These are phyloP conservation scores for Salpingoeca rosetta DNA, from an alignment of 78 protist genomes.

Conservation along the genomic window DNA sequence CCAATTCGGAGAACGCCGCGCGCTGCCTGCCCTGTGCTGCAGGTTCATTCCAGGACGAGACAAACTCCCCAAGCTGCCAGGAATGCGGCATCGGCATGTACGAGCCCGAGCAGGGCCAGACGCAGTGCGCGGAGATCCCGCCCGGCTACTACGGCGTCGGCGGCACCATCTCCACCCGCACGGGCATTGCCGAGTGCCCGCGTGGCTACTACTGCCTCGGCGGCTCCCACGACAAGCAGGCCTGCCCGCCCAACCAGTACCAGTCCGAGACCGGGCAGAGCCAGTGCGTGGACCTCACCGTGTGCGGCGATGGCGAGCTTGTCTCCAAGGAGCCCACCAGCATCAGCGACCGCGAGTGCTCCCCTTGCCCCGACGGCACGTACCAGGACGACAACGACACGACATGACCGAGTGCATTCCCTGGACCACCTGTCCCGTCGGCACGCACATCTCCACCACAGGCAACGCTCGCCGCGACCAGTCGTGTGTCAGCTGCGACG, in stretches of 20 bases:
- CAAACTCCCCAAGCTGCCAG: not conserved
- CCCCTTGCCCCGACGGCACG: not conserved
- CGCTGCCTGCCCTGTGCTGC: not conserved
- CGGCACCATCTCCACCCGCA: not conserved
- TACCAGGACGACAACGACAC: not conserved
- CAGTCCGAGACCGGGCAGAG: no score
- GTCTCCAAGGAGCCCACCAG: not conserved
- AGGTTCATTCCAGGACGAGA: not conserved
- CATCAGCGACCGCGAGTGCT: not conserved
- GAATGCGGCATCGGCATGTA: not conserved
- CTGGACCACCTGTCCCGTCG: no score
- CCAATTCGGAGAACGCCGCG: not conserved
- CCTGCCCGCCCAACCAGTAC: not conserved
- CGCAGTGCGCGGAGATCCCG: not conserved
- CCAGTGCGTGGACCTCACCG: not conserved
- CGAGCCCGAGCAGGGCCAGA: not conserved
- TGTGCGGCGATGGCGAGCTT: not conserved
- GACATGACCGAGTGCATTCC: no score
- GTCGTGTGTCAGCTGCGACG: no score
- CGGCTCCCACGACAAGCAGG: not conserved
- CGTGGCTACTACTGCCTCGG: not conserved
- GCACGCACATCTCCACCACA: no score
- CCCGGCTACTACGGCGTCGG: not conserved
- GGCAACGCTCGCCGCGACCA: no score
- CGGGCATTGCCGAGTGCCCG: not conserved